These are phyloP conservation scores for Adenanthera pavonina DNA, from an alignment of 306 rosid genomes.

Conservation along the genomic window DNA sequence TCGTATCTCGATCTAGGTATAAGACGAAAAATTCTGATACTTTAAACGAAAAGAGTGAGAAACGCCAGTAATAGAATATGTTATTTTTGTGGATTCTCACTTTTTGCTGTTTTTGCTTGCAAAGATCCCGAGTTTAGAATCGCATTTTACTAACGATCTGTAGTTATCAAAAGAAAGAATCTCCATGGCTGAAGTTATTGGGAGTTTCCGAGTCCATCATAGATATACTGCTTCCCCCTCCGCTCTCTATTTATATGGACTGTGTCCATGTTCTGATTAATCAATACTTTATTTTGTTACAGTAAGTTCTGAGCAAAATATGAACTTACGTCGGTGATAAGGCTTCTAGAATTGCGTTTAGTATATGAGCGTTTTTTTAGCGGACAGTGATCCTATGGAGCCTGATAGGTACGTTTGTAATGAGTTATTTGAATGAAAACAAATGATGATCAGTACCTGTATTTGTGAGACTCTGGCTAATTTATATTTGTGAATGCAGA, in stretches of 20 bases:
- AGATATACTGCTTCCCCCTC: neutral
- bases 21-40: neutral
- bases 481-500: conserved; percentile 9
- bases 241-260: neutral
- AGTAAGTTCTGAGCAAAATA: conserved; percentile 38
- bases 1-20: neutral
- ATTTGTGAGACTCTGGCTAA: neutral
- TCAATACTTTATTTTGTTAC: conserved; percentile 11
- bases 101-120: neutral
- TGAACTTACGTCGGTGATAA: conserved; percentile 19
- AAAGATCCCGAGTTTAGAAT: neutral
- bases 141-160: neutral
- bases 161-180: conserved; percentile 14
- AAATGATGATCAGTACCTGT: neutral
- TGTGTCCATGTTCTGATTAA: neutral
- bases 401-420: conserved; percentile 52
- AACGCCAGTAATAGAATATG: neutral
- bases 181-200: neutral
- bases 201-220: neutral
- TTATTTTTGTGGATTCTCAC: neutral
- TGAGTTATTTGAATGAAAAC: conserved; percentile 1
- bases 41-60: neutral
- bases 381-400: conserved; percentile 45
- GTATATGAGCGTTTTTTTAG: neutral
- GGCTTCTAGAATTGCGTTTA: conserved; percentile 27